Evolutionary conservation across 306 rosid species (phyloP).

Genomic region (Herpetospermum pedunculosum): DNA sequence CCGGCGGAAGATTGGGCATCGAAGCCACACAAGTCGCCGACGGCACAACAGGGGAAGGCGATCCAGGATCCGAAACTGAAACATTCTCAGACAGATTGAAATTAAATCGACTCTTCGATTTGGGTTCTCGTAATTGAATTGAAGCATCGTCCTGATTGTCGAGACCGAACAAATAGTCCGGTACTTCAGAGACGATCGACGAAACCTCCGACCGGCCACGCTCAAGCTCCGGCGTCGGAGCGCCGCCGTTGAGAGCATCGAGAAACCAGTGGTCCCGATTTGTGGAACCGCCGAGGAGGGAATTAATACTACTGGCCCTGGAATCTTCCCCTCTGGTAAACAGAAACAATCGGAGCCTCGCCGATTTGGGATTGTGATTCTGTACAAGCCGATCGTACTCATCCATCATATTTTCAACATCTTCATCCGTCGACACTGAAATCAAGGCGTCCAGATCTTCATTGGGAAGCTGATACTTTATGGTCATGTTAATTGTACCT

Average conservation of each 20-base stretch:
- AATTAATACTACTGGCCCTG: conserved; percentile 52
- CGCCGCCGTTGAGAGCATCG: conserved; percentile 72
- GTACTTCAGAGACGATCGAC: conserved; percentile 76
- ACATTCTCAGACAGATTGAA: conserved; percentile 24
- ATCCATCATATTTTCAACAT: conserved; percentile 96
- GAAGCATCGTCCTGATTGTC: conserved; percentile 57
- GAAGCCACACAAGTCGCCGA: conserved; percentile 31
- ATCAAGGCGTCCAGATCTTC: conserved; percentile 93
- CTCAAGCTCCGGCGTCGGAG: conserved; percentile 32
- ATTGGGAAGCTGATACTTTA: conserved; percentile 93
- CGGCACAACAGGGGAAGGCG: conserved; percentile 47
- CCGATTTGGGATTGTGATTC: conserved; percentile 56
- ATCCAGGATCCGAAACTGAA: conserved; percentile 70
- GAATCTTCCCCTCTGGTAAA: conserved; percentile 44
- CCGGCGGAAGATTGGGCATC: conserved; percentile 66
- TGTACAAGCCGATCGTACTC: conserved; percentile 71
- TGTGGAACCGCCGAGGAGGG: conserved; percentile 66
- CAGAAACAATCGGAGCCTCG: conserved; percentile 74
- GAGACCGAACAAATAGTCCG: conserved; percentile 81
- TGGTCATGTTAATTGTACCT: conserved; percentile 50
- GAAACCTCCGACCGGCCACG: conserved; percentile 82
- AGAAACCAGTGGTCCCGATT: conserved; percentile 86
- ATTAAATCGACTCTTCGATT: conserved; percentile 23
- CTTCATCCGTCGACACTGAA: conserved; percentile 80
- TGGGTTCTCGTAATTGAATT: conserved; percentile 24